These are phyloP conservation scores for Hypoxylon fuscum DNA, from an alignment of 495 filamentous ascomycete genomes.

Conservation along the genomic window DNA sequence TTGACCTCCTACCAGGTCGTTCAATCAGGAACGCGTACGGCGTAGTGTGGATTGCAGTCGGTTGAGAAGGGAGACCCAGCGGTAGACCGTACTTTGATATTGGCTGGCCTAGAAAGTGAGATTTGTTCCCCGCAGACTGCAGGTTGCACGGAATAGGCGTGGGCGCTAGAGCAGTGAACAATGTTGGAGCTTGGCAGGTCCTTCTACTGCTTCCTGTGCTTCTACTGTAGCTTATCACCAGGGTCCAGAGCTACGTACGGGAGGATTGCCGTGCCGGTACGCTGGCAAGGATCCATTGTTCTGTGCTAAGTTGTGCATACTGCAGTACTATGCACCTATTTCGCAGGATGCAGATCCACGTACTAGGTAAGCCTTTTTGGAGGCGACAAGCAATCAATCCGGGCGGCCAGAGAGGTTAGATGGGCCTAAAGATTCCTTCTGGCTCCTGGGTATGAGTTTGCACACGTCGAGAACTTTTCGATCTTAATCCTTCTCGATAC, in stretches of 20 bases:
- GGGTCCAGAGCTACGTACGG: slow-evolving; percentile 27
- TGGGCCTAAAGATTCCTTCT: not conserved
- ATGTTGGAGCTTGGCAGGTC: slow-evolving; percentile 16
- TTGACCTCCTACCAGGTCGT: slow-evolving; percentile 20
- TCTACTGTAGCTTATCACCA: not conserved
- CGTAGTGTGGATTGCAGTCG: slow-evolving; percentile 35
- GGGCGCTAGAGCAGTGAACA: slow-evolving; percentile 35
- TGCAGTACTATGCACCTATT: slow-evolving; percentile 13
- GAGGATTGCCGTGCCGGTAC: slow-evolving; percentile 40
- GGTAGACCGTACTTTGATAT: slow-evolving; percentile 59
- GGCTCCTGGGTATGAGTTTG: not conserved
- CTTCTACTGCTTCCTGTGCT: not conserved
- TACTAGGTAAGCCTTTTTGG: slow-evolving; percentile 6
- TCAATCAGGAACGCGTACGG: slow-evolving; percentile 40
- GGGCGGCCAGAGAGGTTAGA: slow-evolving; percentile 18
- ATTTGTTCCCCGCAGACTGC: slow-evolving; percentile 41
- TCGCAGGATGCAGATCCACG: slow-evolving; percentile 34
- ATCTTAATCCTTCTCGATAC: not conserved
- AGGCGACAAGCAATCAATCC: not conserved
- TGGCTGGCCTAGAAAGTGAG: slow-evolving; percentile 45
- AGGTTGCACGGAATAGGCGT: slow-evolving; percentile 41
- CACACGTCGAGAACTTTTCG: not conserved
- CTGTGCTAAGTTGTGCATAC: slow-evolving; percentile 41
- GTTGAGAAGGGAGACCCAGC: slow-evolving; percentile 49
- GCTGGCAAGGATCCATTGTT: slow-evolving; percentile 34